Evolutionary conservation across 352 stramenopile genomes (phyloP), one percentile per base, ranked within the genome.

Genomic region (Phytopythium oedochilum): DNA sequence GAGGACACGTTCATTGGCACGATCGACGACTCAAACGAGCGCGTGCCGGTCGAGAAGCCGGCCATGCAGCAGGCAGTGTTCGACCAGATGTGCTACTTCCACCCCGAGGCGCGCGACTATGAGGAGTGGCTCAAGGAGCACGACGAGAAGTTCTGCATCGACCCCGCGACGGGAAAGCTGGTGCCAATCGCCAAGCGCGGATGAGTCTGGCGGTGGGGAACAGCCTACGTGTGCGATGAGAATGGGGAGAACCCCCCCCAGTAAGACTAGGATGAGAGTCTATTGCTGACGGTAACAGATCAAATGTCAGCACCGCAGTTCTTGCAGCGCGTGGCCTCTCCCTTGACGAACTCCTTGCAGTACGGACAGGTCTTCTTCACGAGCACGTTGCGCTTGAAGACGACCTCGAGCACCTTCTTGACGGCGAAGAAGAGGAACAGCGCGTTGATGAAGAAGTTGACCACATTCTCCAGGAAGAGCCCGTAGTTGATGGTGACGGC

Each of bases 31-130:
- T 78, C 66, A 2, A 86, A 92, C 53, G 83, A 94, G 52, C 71
- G 65, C 31, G 81, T 94, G 23, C 25, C 57, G 6, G 71, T 88
- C 26, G 66, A 65, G 5, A 90, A 90, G 50, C 25, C 62, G 7
- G 77, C 77, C 22, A 89, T 93, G 83, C 80, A 91, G 47, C 64
- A 82, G 3, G 78, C 81, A 5, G 79, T 93, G n/a, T 91, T 91
- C 50, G 75, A 89, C 39, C 83, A 91, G 43, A 70, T 93, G 1
- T 91, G 78, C 51, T 66, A 80, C 52, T 93, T 91, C 59, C 76
- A 93, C 35, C 78, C 83, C 0, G 77, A 90, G 53, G 78, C 83
- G 0, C 49, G 58, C 1, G 73, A 89, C 60, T 86, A 80, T 57
- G 83, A 94, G 42, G 66, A 78, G 20, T 60, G 75, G 28, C 59